Conservation (phyloP, 2,329 filamentous ascomycete species). For the Ustulina deusta region DNA sequence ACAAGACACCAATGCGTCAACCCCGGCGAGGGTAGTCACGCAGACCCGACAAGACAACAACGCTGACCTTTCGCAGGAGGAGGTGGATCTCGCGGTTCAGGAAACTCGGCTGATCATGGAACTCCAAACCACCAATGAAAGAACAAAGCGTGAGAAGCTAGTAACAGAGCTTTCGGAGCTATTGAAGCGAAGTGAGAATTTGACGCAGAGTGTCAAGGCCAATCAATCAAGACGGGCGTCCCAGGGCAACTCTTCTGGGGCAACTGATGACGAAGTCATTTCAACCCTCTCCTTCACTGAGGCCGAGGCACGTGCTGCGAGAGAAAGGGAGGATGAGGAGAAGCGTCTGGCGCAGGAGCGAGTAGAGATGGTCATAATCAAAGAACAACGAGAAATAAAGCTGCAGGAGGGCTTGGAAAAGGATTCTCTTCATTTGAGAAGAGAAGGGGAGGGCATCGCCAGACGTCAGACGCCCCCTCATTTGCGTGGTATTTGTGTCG, state of each 20-base stretch:
- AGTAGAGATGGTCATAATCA: conserved; percentile 73
- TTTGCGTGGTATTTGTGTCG: conserved; percentile 11
- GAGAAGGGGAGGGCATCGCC: conserved; percentile 88
- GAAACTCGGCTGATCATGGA: conserved; percentile 3
- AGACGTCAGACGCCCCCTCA: conserved; percentile 63
- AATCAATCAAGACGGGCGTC: neutral
- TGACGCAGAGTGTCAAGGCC: neutral
- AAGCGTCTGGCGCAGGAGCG: conserved; percentile 83
- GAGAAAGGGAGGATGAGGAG: conserved; percentile 91
- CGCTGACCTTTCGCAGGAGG: neutral
- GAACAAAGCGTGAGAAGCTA: neutral
- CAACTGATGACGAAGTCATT: neutral
- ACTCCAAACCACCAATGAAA: conserved; percentile 10
- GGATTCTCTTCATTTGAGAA: conserved; percentile 77
- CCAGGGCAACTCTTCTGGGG: neutral
- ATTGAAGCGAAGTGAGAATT: neutral
- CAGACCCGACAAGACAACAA: neutral
- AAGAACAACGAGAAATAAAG: conserved; percentile 74
- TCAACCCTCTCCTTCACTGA: neutral
- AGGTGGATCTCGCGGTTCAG: neutral
- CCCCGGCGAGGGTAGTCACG: neutral
- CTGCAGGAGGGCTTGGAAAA: conserved; percentile 75
- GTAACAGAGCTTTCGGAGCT: conserved; percentile 13
- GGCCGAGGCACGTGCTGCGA: conserved; percentile 53
- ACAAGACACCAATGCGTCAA: neutral